Evolutionary conservation across 176 grass and related monocot genomes (phyloP).

Genomic region (Aegilops speltoides): DNA sequence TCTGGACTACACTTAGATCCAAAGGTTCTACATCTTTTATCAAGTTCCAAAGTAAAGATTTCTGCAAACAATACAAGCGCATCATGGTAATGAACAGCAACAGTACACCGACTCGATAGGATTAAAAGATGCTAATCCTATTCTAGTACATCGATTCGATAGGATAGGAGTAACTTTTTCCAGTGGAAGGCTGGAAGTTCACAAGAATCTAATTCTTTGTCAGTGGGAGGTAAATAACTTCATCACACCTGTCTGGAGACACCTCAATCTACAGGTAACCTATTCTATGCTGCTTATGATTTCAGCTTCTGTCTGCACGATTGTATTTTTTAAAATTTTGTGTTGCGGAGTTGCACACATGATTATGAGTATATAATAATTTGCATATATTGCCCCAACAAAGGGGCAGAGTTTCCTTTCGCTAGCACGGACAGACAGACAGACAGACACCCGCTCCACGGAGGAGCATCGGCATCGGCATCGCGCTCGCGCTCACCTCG

Average conservation of each 20-base stretch:
- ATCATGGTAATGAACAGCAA: neutral
- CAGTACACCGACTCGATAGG: neutral
- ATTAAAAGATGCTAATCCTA: neutral
- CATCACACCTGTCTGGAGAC: neutral
- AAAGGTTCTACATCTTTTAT: constrained; percentile 93
- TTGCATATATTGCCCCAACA: too few species aligned
- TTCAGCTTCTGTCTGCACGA: neutral
- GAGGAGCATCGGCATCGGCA: neutral
- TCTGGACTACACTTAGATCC: constrained; percentile 75
- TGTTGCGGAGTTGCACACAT: too few species aligned
- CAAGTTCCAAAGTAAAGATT: constrained; percentile 77
- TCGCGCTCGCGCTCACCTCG: constrained; percentile 23
- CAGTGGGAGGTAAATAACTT: neutral
- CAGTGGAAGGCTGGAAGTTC: neutral
- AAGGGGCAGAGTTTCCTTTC: neutral
- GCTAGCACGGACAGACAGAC: neutral
- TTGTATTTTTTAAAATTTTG: neutral
- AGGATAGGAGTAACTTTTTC: neutral
- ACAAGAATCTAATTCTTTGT: constrained; percentile 10
- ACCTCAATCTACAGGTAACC: neutral
- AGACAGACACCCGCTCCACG: neutral
- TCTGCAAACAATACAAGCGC: constrained; percentile 40
- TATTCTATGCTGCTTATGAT: neutral
- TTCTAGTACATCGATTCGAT: neutral
- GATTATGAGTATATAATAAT: too few species aligned